These are phyloP conservation scores for Cercospora brassicicola DNA, from an alignment of 2,329 filamentous ascomycete species.

Conservation along the genomic window DNA sequence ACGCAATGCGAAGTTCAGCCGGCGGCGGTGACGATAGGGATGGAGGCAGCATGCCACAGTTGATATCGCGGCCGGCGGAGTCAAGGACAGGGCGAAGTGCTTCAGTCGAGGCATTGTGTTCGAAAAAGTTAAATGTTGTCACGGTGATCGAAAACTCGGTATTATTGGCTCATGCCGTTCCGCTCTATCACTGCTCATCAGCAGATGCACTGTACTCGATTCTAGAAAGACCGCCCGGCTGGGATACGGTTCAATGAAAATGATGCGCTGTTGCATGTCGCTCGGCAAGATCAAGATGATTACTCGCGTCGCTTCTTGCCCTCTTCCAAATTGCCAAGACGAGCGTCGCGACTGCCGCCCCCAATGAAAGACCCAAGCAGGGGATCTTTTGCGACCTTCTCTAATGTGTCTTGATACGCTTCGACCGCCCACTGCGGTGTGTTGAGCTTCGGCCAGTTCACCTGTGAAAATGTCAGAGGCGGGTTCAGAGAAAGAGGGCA, in stretches of 20 bases:
- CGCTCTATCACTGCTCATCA: not conserved
- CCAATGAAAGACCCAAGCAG: constrained; percentile 73
- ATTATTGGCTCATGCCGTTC: not conserved
- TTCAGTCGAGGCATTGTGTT: not conserved
- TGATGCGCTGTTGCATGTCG: not conserved
- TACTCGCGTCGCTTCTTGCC: constrained; percentile 97
- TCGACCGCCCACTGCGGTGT: constrained; percentile 83
- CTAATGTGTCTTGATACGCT: constrained; percentile 82
- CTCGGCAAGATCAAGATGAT: not conserved
- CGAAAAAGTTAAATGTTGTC: not conserved
- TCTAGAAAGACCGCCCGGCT: not conserved
- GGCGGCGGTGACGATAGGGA: not conserved
- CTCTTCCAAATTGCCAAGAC: constrained; percentile 85
- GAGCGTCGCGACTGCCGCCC: constrained; percentile 73
- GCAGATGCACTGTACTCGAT: constrained; percentile 5
- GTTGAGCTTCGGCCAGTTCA: constrained; percentile 97
- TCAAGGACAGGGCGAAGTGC: not conserved
- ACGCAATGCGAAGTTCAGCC: not conserved
- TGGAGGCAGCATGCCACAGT: not conserved
- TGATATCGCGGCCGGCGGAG: not conserved
- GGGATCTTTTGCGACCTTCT: constrained; percentile 77
- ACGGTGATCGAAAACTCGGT: not conserved
- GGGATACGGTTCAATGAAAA: not conserved
- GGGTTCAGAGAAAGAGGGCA: not conserved
- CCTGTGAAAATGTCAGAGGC: constrained; percentile 53